These are phyloP conservation scores for Coniochaeta sp. DNA, from an alignment of 2,329 filamentous ascomycete species.

Conservation along the genomic window DNA sequence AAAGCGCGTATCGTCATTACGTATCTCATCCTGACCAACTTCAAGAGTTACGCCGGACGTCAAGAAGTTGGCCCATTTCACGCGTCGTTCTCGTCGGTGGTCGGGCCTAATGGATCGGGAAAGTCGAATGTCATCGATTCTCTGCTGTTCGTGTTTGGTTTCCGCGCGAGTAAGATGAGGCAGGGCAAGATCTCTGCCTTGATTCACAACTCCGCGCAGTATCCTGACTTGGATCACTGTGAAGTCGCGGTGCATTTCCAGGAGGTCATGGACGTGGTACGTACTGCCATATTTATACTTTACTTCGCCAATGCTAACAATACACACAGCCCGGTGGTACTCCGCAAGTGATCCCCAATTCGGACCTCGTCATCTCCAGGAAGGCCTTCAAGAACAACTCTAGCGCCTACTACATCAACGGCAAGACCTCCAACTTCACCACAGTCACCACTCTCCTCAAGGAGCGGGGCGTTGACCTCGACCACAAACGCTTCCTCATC, in stretches of 20 bases:
- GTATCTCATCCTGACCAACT: constrained; percentile 87
- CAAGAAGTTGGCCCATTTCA: constrained; percentile 97
- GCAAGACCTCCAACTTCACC: constrained; percentile 84
- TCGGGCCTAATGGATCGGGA: constrained; percentile 94
- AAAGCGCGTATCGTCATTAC: constrained; percentile 89
- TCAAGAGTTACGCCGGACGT: constrained; percentile 95
- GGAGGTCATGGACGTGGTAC: constrained; percentile 78
- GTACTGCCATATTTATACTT: constrained; percentile 9
- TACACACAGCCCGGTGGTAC: constrained; percentile 56
- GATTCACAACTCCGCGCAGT: constrained; percentile 91
- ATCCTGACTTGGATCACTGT: constrained; percentile 79
- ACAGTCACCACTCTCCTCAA: constrained; percentile 80
- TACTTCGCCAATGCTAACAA: constrained; percentile 17
- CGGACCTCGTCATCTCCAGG: constrained; percentile 79
- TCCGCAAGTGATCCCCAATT: constrained; percentile 72
- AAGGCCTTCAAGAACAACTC: constrained; percentile 96
- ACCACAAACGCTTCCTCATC: constrained; percentile 97
- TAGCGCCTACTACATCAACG: constrained; percentile 97
- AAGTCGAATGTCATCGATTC: constrained; percentile 99
- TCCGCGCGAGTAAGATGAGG: constrained; percentile 97
- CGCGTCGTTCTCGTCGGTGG: constrained; percentile 92
- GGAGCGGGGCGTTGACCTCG: constrained; percentile 85
- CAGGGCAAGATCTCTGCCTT: constrained; percentile 97
- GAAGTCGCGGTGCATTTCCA: constrained; percentile 97
- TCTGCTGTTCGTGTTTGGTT: constrained; percentile 96